A percentile compares a stretch with the other conserved stretches of the same genome.
These are phyloP conservation scores for Haematococcus lacustris DNA, from an alignment of 139 green algal genomes.

Conservation along the genomic window DNA sequence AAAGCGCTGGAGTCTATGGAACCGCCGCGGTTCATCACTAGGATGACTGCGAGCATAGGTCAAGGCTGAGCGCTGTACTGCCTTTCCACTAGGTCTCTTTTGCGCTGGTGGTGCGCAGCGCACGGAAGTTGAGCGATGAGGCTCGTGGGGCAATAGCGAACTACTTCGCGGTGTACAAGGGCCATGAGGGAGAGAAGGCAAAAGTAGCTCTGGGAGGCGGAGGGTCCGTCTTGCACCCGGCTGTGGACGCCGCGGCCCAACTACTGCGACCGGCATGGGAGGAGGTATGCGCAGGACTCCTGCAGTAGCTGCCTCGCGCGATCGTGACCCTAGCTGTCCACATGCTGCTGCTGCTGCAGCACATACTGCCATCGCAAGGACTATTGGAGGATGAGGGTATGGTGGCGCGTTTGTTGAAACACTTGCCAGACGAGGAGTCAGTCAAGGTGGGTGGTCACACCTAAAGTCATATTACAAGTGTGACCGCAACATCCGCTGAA, in stretches of 20 bases:
- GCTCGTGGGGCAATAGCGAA: slow-evolving; percentile 69
- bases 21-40: no score
- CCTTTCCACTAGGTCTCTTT: no score
- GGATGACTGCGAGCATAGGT: no score
- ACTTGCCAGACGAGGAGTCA: slow-evolving; percentile 27
- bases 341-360: no score
- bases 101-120: no score
- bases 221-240: slow-evolving; percentile 46
- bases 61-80: no score
- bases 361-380: slow-evolving; percentile 58
- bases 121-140: slow-evolving; percentile 79
- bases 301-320: not conserved
- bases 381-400: slow-evolving; percentile 73
- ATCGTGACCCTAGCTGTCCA: not conserved
- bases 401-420: slow-evolving; percentile 27
- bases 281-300: slow-evolving; percentile 24
- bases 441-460: slow-evolving; percentile 5
- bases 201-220: slow-evolving; percentile 14
- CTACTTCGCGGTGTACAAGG: slow-evolving; percentile 64
- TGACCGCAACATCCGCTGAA: no score
- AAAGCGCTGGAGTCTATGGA: no score
- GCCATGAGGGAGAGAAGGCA: slow-evolving; percentile 32
- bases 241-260: slow-evolving; percentile 41
- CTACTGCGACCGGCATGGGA: slow-evolving; percentile 42
- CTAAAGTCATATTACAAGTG: no score